These are phyloP conservation scores for Quillaja saponaria DNA, from an alignment of 306 rosid genomes.

Conservation along the genomic window DNA sequence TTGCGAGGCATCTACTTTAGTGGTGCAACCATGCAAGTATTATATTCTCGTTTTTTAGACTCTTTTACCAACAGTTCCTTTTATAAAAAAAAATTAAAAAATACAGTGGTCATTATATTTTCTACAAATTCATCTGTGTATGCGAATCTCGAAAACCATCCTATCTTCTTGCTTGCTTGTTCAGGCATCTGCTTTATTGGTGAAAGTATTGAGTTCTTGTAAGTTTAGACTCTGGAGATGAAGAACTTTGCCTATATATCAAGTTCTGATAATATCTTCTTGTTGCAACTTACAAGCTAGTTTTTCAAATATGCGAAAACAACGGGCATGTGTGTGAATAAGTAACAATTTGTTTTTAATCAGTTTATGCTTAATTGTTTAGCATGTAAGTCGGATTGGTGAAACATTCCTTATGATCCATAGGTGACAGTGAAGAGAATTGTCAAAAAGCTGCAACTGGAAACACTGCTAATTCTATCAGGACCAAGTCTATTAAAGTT, in stretches of 20 bases:
- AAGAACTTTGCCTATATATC: slow-evolving; percentile 13
- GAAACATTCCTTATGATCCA: slow-evolving; percentile 21
- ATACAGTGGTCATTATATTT: too few relatives aligned
- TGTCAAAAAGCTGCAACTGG: slow-evolving; percentile 36
- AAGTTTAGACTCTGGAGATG: too few relatives aligned
- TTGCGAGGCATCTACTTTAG: too few relatives aligned
- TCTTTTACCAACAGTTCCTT: too few relatives aligned
- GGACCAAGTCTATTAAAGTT: slow-evolving; percentile 56
- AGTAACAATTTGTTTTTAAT: slow-evolving; percentile 19
- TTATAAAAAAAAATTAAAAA: too few relatives aligned
- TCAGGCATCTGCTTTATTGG: too few relatives aligned
- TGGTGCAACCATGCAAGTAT: too few relatives aligned
- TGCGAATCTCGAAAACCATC: too few relatives aligned
- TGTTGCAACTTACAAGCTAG: background rate
- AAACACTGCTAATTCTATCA: slow-evolving; percentile 27
- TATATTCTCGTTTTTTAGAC: too few relatives aligned
- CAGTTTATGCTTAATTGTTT: slow-evolving; percentile 16
- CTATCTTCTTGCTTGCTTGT: too few relatives aligned
- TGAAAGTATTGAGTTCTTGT: too few relatives aligned
- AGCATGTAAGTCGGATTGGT: slow-evolving; percentile 29
- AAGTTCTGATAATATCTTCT: slow-evolving; percentile 12
- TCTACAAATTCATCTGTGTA: too few relatives aligned
- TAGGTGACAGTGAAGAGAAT: slow-evolving; percentile 47
- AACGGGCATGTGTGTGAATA: slow-evolving; percentile 15
- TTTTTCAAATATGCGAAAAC: slow-evolving; percentile 24